A percentile compares a stretch with the other conserved stretches of the same genome.
Conservation (phyloP, 1,284 basidiomycete genomes). For the Microbotryomycetes sp. region DNA sequence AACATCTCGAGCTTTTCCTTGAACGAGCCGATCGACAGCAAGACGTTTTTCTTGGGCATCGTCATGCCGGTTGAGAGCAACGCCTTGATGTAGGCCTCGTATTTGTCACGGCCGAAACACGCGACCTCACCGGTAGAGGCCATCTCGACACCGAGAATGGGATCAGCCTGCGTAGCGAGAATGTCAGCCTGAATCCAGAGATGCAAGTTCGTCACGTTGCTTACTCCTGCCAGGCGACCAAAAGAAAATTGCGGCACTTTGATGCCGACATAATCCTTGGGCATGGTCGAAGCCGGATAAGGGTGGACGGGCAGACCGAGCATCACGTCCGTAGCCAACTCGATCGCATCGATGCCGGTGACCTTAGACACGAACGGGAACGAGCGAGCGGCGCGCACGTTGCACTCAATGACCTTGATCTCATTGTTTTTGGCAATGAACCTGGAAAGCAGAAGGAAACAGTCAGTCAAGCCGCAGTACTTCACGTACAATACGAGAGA, state of each 20-base stretch:
- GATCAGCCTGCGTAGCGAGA: constrained; percentile 55
- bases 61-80: constrained; percentile 92
- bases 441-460: background rate
- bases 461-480: background rate
- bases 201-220: too few relatives aligned
- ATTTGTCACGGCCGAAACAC: constrained; percentile 95
- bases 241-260: constrained; percentile 99
- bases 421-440: constrained; percentile 99
- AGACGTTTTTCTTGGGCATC: constrained; percentile 88
- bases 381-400: constrained; percentile 91
- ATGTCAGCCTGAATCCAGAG: too few relatives aligned
- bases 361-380: constrained; percentile 99
- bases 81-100: constrained; percentile 96
- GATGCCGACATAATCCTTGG: constrained; percentile 89
- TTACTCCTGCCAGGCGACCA: constrained; percentile 71
- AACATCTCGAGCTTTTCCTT: constrained; percentile 97
- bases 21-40: constrained; percentile 91
- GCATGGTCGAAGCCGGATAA: constrained; percentile 71
- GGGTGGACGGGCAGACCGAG: constrained; percentile 78
- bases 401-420: constrained; percentile 99
- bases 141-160: constrained; percentile 96
- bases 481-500: background rate
- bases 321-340: constrained; percentile 99
- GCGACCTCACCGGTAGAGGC: constrained; percentile 99
- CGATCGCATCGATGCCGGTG: constrained; percentile 92